phyloP scores from a whole-genome alignment of 441 rosid genomes.

The Manihot esculenta region DNA sequence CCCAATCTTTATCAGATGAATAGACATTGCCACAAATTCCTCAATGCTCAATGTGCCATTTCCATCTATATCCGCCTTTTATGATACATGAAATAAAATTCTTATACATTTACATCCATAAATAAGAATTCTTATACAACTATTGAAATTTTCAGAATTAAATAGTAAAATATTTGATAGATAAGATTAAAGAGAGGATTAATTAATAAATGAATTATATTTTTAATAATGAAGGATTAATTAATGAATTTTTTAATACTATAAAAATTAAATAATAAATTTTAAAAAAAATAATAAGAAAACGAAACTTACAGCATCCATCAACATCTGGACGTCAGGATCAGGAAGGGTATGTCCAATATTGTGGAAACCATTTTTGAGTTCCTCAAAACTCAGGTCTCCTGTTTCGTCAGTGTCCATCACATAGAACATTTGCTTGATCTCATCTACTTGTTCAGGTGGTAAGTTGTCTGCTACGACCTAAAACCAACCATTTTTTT shows the following conservation, averaged over 20 bases:
- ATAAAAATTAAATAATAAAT: no score
- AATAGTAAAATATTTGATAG: no score
- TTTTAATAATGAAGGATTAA: no score
- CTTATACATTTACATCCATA: no score
- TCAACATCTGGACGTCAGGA: constrained; percentile 65
- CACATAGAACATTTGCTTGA: constrained; percentile 56
- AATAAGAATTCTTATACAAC: no score
- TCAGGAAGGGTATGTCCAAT: constrained; percentile 65
- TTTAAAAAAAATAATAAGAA: no score
- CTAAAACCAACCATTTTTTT: constrained; percentile 39
- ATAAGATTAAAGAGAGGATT: no score
- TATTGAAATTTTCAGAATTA: no score
- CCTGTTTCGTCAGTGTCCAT: constrained; percentile 88
- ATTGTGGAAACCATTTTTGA: constrained; percentile 57
- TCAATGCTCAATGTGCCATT: constrained; percentile 69
- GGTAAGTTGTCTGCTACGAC: constrained; percentile 83
- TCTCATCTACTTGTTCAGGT: constrained; percentile 52
- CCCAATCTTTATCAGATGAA: constrained; percentile 67
- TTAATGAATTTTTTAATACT: no score
- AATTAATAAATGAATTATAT: no score
- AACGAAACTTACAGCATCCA: constrained; percentile 62
- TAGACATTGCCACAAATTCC: constrained; percentile 73
- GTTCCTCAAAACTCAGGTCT: constrained; percentile 70
- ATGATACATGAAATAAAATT: neutral
- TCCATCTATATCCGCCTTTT: constrained; percentile 74